Conservation (phyloP, 495 filamentous ascomycete species). For the Umbilicaria muhlenbergii region DNA sequence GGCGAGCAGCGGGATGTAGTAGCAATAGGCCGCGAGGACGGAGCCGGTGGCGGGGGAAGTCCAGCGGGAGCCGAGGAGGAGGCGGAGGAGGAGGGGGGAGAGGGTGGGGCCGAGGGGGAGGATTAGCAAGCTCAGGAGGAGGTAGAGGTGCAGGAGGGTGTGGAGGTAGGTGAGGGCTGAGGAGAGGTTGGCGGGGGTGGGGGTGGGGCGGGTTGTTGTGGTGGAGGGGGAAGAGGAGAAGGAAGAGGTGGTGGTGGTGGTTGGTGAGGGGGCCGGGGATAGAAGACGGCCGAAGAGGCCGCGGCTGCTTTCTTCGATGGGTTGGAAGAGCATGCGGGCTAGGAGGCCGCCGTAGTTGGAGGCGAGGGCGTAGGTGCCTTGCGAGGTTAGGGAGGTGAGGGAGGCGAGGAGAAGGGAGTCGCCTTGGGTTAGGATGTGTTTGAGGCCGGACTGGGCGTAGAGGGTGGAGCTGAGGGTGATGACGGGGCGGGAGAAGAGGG, state of each 20-base stretch:
- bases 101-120: conserved; percentile 54
- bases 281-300: conserved; percentile 68
- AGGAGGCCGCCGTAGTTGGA: conserved; percentile 87
- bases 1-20: conserved; percentile 84
- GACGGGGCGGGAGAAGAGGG: conserved; percentile 50
- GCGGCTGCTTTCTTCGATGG: conserved; percentile 81
- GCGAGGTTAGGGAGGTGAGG: conserved; percentile 57
- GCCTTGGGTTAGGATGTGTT: conserved; percentile 86
- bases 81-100: conserved; percentile 49
- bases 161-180: conserved; percentile 21
- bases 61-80: conserved; percentile 67
- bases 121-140: conserved; percentile 50
- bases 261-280: conserved; percentile 22
- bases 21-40: conserved; percentile 69
- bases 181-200: conserved; percentile 19
- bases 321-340: conserved; percentile 84
- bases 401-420: conserved; percentile 75
- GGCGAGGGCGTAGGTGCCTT: conserved; percentile 88
- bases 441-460: conserved; percentile 74
- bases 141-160: conserved; percentile 43
- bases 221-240: background rate
- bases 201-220: background rate
- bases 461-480: conserved; percentile 56
- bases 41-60: conserved; percentile 40
- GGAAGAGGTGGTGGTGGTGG: no score